phyloP scores from a whole-genome alignment of 163 green algal species.

The Scenedesmus sp. region DNA sequence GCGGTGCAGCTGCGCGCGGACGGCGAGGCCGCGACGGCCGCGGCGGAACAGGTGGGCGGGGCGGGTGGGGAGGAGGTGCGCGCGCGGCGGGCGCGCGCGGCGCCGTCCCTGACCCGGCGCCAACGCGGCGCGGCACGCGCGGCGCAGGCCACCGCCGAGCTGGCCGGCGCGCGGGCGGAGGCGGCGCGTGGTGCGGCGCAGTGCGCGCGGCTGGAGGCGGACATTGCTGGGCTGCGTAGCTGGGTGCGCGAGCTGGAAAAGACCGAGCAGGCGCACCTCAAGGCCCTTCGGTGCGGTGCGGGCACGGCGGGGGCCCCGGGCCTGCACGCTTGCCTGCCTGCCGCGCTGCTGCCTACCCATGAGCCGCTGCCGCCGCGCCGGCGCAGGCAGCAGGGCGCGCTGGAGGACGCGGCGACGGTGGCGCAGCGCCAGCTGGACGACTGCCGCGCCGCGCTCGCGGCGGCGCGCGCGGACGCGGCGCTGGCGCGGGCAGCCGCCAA shows the following conservation, averaged over 20 bases:
- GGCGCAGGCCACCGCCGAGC: conserved; percentile 8
- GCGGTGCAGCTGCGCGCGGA: not conserved
- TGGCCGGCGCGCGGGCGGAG: not conserved
- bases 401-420: conserved; percentile 29
- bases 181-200: not conserved
- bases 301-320: no score
- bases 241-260: conserved; percentile 39
- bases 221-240: conserved; percentile 17
- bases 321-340: no score
- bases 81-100: no score
- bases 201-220: conserved; percentile 32
- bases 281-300: conserved; percentile 20
- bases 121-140: no score
- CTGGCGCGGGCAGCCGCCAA: conserved; percentile 2
- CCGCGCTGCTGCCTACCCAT: no score
- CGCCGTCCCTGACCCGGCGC: no score
- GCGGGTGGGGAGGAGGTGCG: no score
- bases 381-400: conserved; percentile 31
- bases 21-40: not conserved
- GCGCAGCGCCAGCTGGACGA: conserved; percentile 21
- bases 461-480: not conserved
- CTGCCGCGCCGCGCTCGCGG: not conserved
- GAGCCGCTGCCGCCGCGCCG: not conserved
- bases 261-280: conserved; percentile 40
- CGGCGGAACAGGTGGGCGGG: conserved; percentile 11